These are phyloP conservation scores for Corylus heterophylla DNA, from an alignment of 306 rosid species.

Conservation along the genomic window DNA sequence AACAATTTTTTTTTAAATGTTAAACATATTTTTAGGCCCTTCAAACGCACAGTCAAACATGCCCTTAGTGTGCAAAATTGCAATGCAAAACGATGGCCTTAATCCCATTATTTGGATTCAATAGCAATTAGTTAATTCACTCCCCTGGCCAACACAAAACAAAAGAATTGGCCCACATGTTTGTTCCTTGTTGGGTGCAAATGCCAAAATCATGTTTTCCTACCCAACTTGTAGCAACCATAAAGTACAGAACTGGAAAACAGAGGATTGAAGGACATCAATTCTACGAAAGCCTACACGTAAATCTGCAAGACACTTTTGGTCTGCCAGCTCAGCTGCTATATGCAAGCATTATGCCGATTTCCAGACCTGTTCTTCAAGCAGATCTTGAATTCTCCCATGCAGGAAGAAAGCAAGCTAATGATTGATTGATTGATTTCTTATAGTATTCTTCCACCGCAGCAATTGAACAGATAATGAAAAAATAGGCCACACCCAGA, in stretches of 20 bases:
- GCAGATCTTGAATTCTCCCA: background rate
- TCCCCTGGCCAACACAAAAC: background rate
- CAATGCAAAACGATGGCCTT: too few relatives aligned
- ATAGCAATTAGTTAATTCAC: too few relatives aligned
- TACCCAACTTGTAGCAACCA: background rate
- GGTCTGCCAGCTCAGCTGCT: conserved; percentile 5
- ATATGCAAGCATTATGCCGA: background rate
- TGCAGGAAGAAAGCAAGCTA: background rate
- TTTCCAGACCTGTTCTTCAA: too few relatives aligned
- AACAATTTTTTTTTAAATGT: too few relatives aligned
- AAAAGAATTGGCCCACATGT: background rate
- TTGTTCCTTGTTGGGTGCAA: background rate
- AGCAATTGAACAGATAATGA: background rate
- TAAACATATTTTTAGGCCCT: too few relatives aligned
- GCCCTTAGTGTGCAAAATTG: too few relatives aligned
- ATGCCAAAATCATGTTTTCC: background rate
- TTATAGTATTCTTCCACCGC: background rate
- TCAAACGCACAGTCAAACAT: too few relatives aligned
- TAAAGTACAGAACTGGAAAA: background rate
- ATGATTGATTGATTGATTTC: background rate
- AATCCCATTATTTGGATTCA: too few relatives aligned
- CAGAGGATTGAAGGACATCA: background rate
- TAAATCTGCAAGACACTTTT: background rate
- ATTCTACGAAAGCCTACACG: background rate
- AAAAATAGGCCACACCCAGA: background rate